Evolutionary conservation across 106 monocot genomes (phyloP), one percentile per base, ranked within the genome.

Genomic region (Dendrobium chrysotoxum): DNA sequence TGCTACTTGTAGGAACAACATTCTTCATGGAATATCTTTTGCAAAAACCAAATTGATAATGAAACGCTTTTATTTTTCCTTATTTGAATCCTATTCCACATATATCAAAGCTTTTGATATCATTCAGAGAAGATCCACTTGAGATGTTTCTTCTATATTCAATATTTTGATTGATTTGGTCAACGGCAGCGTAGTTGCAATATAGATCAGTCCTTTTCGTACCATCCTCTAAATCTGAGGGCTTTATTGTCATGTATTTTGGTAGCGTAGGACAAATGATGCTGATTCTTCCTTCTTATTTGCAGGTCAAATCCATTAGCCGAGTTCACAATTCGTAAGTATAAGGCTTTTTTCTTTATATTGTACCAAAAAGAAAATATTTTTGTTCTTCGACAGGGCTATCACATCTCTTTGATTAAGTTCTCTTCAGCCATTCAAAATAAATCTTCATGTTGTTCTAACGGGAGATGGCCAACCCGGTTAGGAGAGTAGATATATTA

Each of bases 271-370:
- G 38, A 38, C 28, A 71, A 71, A 71, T 2, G 71, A 1, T 71
- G 50, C 71, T 71, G 38, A 71, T 38, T 71, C 31, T 71, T 71
- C 16, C 71, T 35, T 5, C 15, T 31, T 38, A 71, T 71, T 71
- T 71, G 38, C 71, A 71, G 71, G 31, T 71, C 38, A 38, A 71
- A 71, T 38, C 71, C 71, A 16, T 71, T 71, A 28, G 38, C 71
- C 15, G 71, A 71, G 28, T 71, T 71, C 71, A 71, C 71, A 71
- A 71, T 71, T 71, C 71, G 71, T 71, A 71, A 71, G 71, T 71
- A 31, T 17, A 71, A 38, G 16, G 10, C 5, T 28, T 31, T 71
- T 71, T 13, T n/a, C 38, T 38, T 28, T 35, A 16, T 50, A 15
- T 50, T 71, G 71, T 28, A 38, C 17, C 71, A 71, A 15, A 4